Conservation (phyloP, 2,329 filamentous ascomycete species). For the Colletotrichum graminicola region DNA sequence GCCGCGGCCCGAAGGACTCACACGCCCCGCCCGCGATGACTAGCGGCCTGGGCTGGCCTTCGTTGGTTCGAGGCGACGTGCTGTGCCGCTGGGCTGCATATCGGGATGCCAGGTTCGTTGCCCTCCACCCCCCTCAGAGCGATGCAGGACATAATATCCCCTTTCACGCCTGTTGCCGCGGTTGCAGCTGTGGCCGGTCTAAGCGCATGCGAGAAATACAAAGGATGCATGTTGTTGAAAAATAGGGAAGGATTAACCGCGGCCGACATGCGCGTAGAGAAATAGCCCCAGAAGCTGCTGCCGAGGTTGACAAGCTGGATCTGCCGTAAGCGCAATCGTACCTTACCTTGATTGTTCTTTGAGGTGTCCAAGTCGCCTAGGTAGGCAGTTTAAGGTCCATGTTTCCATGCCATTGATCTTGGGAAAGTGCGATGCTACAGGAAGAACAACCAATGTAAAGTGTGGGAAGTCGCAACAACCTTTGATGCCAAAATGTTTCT, state of each 20-base stretch:
- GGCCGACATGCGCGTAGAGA: neutral
- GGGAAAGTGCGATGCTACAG: neutral
- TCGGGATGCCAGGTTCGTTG: constrained; percentile 8
- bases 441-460: no score
- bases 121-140: neutral
- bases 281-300: no score
- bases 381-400: neutral
- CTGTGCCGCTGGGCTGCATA: constrained; percentile 35
- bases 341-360: neutral
- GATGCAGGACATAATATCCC: constrained; percentile 17
- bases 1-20: neutral
- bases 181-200: neutral
- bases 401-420: neutral
- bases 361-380: neutral
- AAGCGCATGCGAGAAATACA: neutral
- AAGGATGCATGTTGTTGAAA: neutral
- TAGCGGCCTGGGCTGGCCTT: constrained; percentile 12
- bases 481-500: neutral
- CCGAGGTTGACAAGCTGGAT: neutral
- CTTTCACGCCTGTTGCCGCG: neutral
- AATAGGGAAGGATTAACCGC: neutral
- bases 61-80: constrained; percentile 12
- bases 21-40: neutral
- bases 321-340: neutral
- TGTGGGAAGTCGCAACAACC: neutral